Conservation (phyloP, 2,329 filamentous ascomycete genomes). For the Exophiala dermatitidis region DNA sequence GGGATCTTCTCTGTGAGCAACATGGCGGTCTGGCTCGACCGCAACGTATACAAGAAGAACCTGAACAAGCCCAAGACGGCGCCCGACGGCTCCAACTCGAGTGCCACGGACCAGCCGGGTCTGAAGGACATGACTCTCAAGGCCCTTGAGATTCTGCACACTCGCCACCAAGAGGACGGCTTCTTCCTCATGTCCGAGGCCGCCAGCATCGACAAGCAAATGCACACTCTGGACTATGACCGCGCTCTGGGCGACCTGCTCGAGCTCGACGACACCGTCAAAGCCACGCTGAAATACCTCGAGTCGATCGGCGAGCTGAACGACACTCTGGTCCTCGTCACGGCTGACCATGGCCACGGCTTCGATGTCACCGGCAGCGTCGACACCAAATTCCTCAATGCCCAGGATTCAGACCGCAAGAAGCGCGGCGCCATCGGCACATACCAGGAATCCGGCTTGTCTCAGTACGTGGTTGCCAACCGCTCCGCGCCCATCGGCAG, state of each 20-base stretch:
- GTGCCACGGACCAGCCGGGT: constrained; percentile 69
- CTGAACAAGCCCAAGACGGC: constrained; percentile 59
- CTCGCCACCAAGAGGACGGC: constrained; percentile 59
- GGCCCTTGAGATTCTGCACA: constrained; percentile 70
- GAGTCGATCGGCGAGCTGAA: constrained; percentile 59
- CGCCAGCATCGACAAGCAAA: constrained; percentile 81
- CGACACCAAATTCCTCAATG: constrained; percentile 67
- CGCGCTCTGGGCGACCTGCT: constrained; percentile 76
- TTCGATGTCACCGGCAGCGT: constrained; percentile 80
- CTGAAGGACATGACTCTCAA: constrained; percentile 87
- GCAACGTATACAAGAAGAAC: constrained; percentile 62
- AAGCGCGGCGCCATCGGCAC: constrained; percentile 69
- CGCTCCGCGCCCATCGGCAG: constrained; percentile 41
- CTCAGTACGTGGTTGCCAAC: constrained; percentile 60
- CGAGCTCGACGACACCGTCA: constrained; percentile 76
- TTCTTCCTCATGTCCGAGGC: constrained; percentile 87
- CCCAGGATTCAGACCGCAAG: constrained; percentile 53
- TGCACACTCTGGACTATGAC: constrained; percentile 80
- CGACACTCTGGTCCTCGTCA: constrained; percentile 71
- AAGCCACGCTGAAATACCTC: constrained; percentile 65
- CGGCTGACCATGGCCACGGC: constrained; percentile 82
- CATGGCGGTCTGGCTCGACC: constrained; percentile 78
- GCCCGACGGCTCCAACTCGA: constrained; percentile 56
- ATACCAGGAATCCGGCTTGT: constrained; percentile 66
- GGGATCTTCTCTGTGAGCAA: constrained; percentile 70